Conservation (phyloP, 2,329 filamentous ascomycete species). For the Purpureocillium takamizusanense region DNA sequence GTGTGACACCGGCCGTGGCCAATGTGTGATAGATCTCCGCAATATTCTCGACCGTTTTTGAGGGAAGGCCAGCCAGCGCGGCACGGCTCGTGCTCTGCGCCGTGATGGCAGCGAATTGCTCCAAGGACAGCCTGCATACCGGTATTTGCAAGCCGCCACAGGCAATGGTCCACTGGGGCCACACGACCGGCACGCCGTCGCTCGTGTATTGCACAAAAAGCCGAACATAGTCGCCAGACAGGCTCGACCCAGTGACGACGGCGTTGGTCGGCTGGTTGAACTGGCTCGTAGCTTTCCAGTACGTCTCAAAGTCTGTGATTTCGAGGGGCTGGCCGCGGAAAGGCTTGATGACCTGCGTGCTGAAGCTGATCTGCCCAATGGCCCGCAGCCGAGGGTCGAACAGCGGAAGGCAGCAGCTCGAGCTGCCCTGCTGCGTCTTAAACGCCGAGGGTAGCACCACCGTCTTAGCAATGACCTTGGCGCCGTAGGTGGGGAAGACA, state of each 20-base stretch:
- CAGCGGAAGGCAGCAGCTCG: conserved; percentile 74
- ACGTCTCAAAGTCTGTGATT: conserved; percentile 96
- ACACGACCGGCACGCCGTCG: conserved; percentile 79
- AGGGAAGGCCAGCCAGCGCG: conserved; percentile 32
- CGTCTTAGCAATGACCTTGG: conserved; percentile 93
- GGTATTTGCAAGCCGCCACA: conserved; percentile 73
- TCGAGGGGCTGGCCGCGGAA: conserved; percentile 88
- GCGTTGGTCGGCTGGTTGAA: conserved; percentile 72
- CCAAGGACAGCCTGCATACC: conserved; percentile 66
- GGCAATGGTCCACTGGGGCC: conserved; percentile 73
- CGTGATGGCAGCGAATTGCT: conserved; percentile 56
- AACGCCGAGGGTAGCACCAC: conserved; percentile 87
- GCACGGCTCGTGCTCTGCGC: conserved; percentile 29
- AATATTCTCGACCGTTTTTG: conserved; percentile 43
- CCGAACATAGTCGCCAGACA: conserved; percentile 91
- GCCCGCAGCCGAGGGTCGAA: conserved; percentile 87
- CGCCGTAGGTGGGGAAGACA: conserved; percentile 93
- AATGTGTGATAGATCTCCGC: conserved; percentile 63
- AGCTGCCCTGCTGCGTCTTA: conserved; percentile 63
- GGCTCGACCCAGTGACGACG: conserved; percentile 86
- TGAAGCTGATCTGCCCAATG: conserved; percentile 90
- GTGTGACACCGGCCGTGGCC: conserved; percentile 66
- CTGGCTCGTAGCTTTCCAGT: conserved; percentile 97
- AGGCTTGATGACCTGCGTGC: conserved; percentile 92
- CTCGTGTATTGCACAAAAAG: conserved; percentile 87